phyloP scores from a whole-genome alignment of 148 eudicot genomes.

The Rhododendron henanense region DNA sequence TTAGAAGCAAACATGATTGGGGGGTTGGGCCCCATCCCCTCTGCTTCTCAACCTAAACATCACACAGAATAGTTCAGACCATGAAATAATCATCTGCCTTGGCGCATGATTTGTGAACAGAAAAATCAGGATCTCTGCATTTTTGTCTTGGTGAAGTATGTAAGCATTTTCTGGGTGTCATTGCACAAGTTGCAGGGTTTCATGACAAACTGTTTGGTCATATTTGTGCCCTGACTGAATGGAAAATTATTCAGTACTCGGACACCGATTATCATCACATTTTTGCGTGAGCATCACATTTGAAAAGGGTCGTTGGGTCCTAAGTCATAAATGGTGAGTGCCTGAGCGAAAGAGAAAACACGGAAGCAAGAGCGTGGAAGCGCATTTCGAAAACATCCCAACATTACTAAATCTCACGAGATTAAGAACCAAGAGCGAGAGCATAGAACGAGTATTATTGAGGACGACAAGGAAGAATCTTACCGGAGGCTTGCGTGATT shows the following conservation, averaged over 20 bases:
- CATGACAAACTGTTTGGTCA: neutral
- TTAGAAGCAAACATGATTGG: conserved; percentile 7
- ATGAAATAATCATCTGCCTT: neutral
- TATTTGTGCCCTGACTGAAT: neutral
- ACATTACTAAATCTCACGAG: neutral
- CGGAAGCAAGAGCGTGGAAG: neutral
- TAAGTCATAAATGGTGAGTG: neutral
- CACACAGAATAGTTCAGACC: neutral
- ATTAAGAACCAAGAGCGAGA: neutral
- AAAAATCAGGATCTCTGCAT: neutral
- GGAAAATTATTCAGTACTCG: neutral
- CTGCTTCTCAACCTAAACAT: neutral
- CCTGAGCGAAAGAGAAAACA: neutral
- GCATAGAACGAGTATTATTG: neutral
- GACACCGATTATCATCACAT: neutral
- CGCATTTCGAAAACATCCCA: neutral
- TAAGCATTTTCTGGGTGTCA: neutral
- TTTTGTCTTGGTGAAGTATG: neutral
- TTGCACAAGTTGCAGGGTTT: neutral
- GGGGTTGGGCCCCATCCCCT: neutral
- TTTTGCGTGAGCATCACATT: neutral
- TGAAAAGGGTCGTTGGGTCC: neutral
- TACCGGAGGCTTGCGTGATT: neutral
- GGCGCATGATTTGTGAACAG: conserved; percentile 6
- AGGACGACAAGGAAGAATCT: neutral